Evolutionary conservation across 768 basidiomycete species (phyloP).

Genomic region (Ramaria rubella): DNA sequence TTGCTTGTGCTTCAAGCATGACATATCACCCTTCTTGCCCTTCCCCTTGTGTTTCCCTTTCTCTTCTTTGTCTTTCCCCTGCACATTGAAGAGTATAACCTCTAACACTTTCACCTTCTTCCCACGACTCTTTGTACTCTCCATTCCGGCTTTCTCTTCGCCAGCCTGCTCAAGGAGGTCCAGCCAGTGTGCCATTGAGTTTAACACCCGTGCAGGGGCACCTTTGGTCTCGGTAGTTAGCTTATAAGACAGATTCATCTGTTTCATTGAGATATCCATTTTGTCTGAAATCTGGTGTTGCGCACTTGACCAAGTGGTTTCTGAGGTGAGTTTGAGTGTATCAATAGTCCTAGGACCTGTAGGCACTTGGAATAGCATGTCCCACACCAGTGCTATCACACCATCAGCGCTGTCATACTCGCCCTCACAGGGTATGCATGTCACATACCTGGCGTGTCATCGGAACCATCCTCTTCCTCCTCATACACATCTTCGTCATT

Average conservation of each 20-base stretch:
- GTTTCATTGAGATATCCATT: not conserved
- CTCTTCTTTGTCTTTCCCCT: not conserved
- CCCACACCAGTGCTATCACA: not conserved
- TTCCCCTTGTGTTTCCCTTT: not conserved
- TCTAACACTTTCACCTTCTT: not conserved
- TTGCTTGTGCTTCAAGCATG: not conserved
- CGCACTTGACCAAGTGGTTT: not conserved
- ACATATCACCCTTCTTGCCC: not conserved
- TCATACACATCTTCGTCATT: too few species aligned
- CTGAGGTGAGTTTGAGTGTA: not conserved
- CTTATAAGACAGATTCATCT: not conserved
- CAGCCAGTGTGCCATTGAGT: not conserved
- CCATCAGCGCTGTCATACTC: not conserved
- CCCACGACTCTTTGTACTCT: not conserved
- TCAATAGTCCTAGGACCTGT: not conserved
- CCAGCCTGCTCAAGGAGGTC: not conserved
- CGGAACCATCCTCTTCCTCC: not conserved
- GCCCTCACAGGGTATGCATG: not conserved
- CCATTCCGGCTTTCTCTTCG: not conserved
- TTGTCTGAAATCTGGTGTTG: not conserved
- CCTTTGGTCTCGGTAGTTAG: not conserved
- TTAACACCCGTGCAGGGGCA: not conserved
- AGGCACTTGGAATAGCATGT: not conserved
- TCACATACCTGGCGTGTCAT: not conserved
- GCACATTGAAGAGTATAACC: not conserved